A percentile compares a stretch with the other conserved stretches of the same genome.
Evolutionary conservation across 2,329 filamentous ascomycete species (phyloP).

Genomic region (Scedosporium apiospermum): DNA sequence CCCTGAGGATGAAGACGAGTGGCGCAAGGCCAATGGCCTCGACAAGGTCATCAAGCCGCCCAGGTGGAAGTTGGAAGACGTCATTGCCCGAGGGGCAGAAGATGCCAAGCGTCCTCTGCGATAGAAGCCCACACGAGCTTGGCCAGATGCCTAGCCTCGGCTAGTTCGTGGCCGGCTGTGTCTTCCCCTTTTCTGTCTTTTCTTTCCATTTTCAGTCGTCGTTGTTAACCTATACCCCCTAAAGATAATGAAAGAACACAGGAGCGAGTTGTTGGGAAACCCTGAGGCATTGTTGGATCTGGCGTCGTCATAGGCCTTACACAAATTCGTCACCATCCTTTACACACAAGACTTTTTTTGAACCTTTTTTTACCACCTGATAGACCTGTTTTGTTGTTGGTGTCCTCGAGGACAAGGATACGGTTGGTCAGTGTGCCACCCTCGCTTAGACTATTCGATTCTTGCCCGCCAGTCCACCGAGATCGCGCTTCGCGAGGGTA

Average conservation of each 20-base stretch:
- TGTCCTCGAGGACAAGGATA: background rate
- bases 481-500: background rate
- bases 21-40: conserved; percentile 51
- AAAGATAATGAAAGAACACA: background rate
- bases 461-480: background rate
- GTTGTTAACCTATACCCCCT: background rate
- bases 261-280: background rate
- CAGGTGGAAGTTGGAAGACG: conserved; percentile 76
- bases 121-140: conserved; percentile 29
- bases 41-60: conserved; percentile 68
- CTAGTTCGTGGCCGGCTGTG: background rate
- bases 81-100: conserved; percentile 63
- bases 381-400: background rate
- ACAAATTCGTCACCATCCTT: background rate
- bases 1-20: conserved; percentile 62
- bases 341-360: background rate
- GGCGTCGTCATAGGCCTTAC: background rate
- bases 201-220: background rate
- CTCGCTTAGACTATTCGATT: background rate
- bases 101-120: conserved; percentile 66
- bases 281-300: background rate
- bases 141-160: background rate
- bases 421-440: background rate
- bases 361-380: background rate
- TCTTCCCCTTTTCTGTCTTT: background rate